A percentile compares a stretch with the other conserved stretches of the same genome.
These are phyloP conservation scores for Cercospora sesami DNA, from an alignment of 2,329 filamentous ascomycete species.

Conservation along the genomic window DNA sequence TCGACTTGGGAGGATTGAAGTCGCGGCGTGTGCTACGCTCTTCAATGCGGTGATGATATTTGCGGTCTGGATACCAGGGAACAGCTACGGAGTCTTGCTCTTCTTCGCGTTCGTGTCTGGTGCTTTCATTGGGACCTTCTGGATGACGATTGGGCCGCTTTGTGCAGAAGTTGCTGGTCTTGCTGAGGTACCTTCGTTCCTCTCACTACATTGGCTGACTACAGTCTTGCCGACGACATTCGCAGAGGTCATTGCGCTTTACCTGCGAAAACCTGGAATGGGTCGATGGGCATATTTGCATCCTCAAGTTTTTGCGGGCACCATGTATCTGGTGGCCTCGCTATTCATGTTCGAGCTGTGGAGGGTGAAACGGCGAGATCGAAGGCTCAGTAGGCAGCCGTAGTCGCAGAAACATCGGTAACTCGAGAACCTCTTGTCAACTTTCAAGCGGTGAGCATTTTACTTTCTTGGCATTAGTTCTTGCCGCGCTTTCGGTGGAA, in stretches of 20 bases:
- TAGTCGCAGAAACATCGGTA: neutral
- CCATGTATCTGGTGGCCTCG: constrained; percentile 41
- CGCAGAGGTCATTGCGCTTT: constrained; percentile 46
- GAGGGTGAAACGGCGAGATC: constrained; percentile 25
- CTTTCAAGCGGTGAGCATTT: neutral
- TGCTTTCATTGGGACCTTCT: constrained; percentile 51
- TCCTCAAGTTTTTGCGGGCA: constrained; percentile 43
- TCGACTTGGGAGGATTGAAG: constrained; percentile 46
- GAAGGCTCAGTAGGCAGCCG: neutral
- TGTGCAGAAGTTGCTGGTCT: constrained; percentile 46
- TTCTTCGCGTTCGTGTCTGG: constrained; percentile 50
- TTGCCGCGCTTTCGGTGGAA: neutral
- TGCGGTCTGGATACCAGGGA: constrained; percentile 51
- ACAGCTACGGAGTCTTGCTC: constrained; percentile 44
- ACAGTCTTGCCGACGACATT: constrained; percentile 43
- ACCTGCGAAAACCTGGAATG: constrained; percentile 38
- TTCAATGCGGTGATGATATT: constrained; percentile 44
- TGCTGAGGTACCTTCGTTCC: constrained; percentile 43
- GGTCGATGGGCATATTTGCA: constrained; percentile 40
- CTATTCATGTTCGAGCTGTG: constrained; percentile 38
- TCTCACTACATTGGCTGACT: constrained; percentile 43
- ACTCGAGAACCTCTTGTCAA: neutral
- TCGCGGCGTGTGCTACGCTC: constrained; percentile 45
- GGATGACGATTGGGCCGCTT: constrained; percentile 48
- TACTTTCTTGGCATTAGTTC: neutral